Base-by-base conservation (phyloP, 495 filamentous ascomycete species). In the Beverwykella pulmonaria region DNA sequence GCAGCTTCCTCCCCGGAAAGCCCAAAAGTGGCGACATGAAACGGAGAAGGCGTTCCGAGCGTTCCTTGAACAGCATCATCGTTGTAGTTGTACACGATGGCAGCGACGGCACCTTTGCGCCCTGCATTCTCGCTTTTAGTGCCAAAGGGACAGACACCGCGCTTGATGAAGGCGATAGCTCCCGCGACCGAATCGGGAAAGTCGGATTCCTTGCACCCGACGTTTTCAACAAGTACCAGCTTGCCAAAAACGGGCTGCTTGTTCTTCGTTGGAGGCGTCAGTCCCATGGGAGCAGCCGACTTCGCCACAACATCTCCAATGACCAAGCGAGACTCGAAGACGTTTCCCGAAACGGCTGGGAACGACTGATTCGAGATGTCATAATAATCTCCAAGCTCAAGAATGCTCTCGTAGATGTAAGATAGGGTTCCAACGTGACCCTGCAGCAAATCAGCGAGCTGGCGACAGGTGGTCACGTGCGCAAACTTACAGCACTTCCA, bases 11-110 rank as follows among this genome's bases (percentile, higher is more conserved):
- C 10, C 82, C 79, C 65, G 77, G 82, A 27, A 72, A 72, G 23
- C 76, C 81, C 46, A 80, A 77, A 10, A 77, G 79, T 59, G 73
- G 79, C 27, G 79, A 78, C 0, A 78, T 76, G n/a, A 65, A 77
- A 53, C 82, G 83, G 5, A 88, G 79, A 34, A 83, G 89, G 56
- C 79, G 77, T 30, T 73, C 73, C 63, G 14, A 67, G 6, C 86
- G 69, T 39, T 69, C 47, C 10, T 84, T 87, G 0, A 69, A 75
- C n/a, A 25, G 36, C 20, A n/a, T 66, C 63, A 5, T 66, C 44
- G 9, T 73, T 81, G 68, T 90, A 88, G 77, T 91, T 90, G 75
- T 90, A 91, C 54, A 90, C 79, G 66, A 90, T 71, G 0, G 80
- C 79, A 0, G 78, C 89, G 20, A 77, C 70, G 14, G 89, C 88